Conservation (phyloP, 495 filamentous ascomycete species). For the Xylaria venustula region DNA sequence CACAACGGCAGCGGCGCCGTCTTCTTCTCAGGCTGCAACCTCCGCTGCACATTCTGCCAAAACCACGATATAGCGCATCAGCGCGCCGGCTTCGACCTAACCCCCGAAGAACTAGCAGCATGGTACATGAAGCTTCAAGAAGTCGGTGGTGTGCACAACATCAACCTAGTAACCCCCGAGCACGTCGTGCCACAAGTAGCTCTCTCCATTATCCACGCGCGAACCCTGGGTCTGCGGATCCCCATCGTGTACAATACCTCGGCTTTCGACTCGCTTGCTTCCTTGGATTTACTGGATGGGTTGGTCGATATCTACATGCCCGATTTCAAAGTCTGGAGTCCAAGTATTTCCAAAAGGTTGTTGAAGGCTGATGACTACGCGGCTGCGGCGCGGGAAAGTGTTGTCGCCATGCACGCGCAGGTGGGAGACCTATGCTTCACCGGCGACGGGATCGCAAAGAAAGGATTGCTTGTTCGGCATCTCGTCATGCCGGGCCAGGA, state of each 20-base stretch:
- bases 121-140: constrained; percentile 79
- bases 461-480: constrained; percentile 68
- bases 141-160: constrained; percentile 70
- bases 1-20: constrained; percentile 71
- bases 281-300: constrained; percentile 65
- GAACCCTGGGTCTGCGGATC: constrained; percentile 61
- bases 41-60: constrained; percentile 80
- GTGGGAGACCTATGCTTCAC: constrained; percentile 78
- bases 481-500: constrained; percentile 76
- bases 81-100: constrained; percentile 70
- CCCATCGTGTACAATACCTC: constrained; percentile 81
- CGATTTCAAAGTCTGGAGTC: constrained; percentile 76
- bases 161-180: constrained; percentile 71
- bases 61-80: constrained; percentile 79
- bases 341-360: constrained; percentile 59
- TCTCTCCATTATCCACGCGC: constrained; percentile 65
- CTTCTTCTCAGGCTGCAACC: constrained; percentile 68
- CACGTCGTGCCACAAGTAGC: constrained; percentile 77
- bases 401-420: constrained; percentile 72
- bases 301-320: constrained; percentile 77
- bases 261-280: constrained; percentile 68
- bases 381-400: constrained; percentile 63
- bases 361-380: constrained; percentile 74
- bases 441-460: constrained; percentile 70
- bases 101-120: constrained; percentile 69